Evolutionary conservation across 176 grass and related monocot genomes (phyloP), one percentile per base, ranked within the genome.

Genomic region (Leersia perrieri): DNA sequence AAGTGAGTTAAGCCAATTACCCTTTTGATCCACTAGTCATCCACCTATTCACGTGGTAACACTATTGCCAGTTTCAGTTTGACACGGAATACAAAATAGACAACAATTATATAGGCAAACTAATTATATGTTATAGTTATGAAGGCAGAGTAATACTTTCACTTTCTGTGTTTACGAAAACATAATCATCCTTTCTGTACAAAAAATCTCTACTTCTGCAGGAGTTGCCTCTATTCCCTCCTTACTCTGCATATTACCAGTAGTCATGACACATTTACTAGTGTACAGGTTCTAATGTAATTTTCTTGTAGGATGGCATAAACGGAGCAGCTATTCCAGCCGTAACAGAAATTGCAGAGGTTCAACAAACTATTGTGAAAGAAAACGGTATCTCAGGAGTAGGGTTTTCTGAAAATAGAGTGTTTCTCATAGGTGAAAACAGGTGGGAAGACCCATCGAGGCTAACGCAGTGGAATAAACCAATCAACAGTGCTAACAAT

Each of bases 391-490:
- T 53, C 75, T 65, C 83, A 11, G 45, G 77, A 83, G 70, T 78
- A 9, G 82, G 85, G n/a, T 49, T 88, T 20, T 84, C 84, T 31
- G 70, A 91, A 22, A 53, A 89, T 33, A 88, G 72, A 80, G 96
- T 98, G 68, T 98, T 95, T 84, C 87, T 98, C 78, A 75, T 98
- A 15, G 96, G 96, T 31, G 96, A 98, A 84, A 98, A 98, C 79
- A 84, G 96, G 63, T 98, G 96, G 96, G 96, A 98, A 88, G 96
- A 98, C 22, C 72, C 90, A 33, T 82, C 96, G 67, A 98, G 86
- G 35, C 44, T 98, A 25, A 72, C 82, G 42, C 42, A 83, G 57
- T 91, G 79, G 63, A 87, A 91, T 74, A 90, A 74, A 82, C 63
- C 82, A 38, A 18, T 63, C 44, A 80, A 25, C 62, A 83, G 62